A percentile compares a stretch with the other conserved stretches of the same genome.
Conservation (phyloP, 2,329 filamentous ascomycete species). For the Penicillium sp. region DNA sequence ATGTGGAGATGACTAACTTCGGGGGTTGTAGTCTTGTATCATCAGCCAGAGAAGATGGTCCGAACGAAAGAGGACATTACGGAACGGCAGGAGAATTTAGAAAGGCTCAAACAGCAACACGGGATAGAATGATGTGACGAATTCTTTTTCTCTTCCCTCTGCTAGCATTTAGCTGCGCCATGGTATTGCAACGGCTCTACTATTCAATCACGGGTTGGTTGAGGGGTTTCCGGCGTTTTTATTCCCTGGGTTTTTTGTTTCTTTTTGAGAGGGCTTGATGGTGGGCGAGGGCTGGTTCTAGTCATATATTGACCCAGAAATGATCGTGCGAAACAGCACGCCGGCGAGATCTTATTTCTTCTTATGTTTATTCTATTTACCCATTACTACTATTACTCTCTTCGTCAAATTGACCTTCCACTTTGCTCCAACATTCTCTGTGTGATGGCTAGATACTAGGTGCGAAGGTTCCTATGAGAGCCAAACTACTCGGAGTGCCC, state of each 20-base stretch:
- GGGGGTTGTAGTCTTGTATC: slow-evolving; percentile 59
- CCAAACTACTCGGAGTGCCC: too few species aligned
- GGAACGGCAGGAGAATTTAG: slow-evolving; percentile 92
- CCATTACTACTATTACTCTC: slow-evolving; percentile 8
- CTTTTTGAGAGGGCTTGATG: slow-evolving; percentile 28
- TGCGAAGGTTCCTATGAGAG: too few species aligned
- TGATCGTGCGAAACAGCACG: slow-evolving; percentile 2
- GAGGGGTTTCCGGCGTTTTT: slow-evolving; percentile 42
- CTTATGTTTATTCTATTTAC: slow-evolving; percentile 18
- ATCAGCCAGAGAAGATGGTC: slow-evolving; percentile 74
- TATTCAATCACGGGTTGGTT: slow-evolving; percentile 33
- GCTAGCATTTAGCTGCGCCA: slow-evolving; percentile 31
- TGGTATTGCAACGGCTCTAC: slow-evolving; percentile 26
- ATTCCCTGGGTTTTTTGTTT: slow-evolving; percentile 32
- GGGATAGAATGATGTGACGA: slow-evolving; percentile 81
- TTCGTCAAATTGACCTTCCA: slow-evolving; percentile 8
- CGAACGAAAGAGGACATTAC: slow-evolving; percentile 92
- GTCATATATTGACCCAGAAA: slow-evolving; percentile 8
- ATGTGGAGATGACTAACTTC: neutral
- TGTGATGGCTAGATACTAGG: neutral
- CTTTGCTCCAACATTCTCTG: slow-evolving; percentile 3
- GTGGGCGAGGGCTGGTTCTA: slow-evolving; percentile 17
- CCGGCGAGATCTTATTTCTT: slow-evolving; percentile 12
- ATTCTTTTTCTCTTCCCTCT: slow-evolving; percentile 32
- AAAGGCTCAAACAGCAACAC: slow-evolving; percentile 95